phyloP scores from a whole-genome alignment of 805 yeast species.

The Candida cerambycidarum region DNA sequence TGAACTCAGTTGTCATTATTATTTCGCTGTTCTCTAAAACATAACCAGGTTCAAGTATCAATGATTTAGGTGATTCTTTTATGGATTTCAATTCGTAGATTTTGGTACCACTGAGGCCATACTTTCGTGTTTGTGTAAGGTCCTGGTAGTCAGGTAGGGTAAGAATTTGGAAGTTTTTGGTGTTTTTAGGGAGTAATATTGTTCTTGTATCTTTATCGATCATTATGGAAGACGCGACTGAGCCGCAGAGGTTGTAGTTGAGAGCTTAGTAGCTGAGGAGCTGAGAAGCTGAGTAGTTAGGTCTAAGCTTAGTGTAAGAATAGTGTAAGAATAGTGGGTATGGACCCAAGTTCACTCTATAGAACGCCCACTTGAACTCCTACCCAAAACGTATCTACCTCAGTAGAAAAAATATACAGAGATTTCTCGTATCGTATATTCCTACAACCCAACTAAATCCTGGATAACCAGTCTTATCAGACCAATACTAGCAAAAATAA shows the following conservation, averaged over 20 bases:
- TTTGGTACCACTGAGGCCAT: conserved; percentile 13
- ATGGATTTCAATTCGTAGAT: conserved; percentile 40
- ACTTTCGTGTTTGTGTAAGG: conserved; percentile 5
- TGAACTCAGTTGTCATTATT: conserved; percentile 41
- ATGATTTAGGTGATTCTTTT: conserved; percentile 36
- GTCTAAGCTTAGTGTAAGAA: no score
- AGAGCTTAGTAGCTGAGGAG: no score
- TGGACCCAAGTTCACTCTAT: no score
- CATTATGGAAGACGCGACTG: not conserved
- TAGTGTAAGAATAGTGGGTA: no score
- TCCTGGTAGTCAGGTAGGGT: conserved; percentile 13
- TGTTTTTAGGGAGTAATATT: conserved; percentile 13
- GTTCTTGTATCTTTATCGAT: conserved; percentile 11
- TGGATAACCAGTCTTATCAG: conserved; percentile 26
- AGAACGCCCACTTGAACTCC: no score
- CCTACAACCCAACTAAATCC: conserved; percentile 10
- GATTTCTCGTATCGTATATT: no score
- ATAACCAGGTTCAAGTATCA: conserved; percentile 36
- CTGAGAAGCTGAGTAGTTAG: no score
- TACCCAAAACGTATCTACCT: no score
- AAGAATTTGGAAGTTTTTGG: conserved; percentile 6
- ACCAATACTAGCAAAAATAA: conserved; percentile 61
- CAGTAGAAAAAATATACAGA: no score
- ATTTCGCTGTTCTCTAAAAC: conserved; percentile 42
- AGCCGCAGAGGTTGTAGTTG: no score